phyloP scores from a whole-genome alignment of 164 flowering plant genomes.

The Piper betle region DNA sequence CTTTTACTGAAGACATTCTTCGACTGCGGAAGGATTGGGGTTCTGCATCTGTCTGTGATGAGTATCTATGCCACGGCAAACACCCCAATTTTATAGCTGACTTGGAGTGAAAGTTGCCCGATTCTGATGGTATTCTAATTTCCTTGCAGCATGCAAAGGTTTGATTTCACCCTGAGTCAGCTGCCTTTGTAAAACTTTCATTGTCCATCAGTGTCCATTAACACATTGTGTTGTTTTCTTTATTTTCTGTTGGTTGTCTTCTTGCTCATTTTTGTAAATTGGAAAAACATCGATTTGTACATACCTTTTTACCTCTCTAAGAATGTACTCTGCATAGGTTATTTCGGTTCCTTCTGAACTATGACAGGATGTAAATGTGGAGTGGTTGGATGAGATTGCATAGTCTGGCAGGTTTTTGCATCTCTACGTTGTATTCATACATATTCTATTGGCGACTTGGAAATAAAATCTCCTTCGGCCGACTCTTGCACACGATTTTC shows the following conservation, averaged over 20 bases:
- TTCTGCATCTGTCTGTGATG: slow-evolving; percentile 72
- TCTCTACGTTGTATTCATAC: no score
- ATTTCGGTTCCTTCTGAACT: no score
- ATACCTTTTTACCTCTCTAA: neutral
- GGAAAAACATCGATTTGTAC: no score
- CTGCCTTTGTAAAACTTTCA: neutral
- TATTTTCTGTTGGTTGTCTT: no score
- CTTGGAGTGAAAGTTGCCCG: slow-evolving; percentile 25
- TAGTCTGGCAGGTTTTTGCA: no score
- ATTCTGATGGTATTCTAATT: neutral
- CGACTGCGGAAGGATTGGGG: slow-evolving; percentile 82
- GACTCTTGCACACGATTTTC: no score
- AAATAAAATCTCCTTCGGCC: no score
- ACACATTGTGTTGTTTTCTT: neutral
- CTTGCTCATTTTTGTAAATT: no score
- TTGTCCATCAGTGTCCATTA: neutral
- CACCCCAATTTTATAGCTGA: slow-evolving; percentile 75
- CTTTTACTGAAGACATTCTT: slow-evolving; percentile 89
- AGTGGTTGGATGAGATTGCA: no score
- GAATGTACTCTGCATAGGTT: no score
- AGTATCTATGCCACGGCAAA: slow-evolving; percentile 75
- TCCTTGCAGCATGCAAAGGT: neutral
- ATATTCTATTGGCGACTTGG: no score
- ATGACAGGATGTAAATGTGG: no score
- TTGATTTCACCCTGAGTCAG: neutral